Base-by-base conservation (phyloP, 2,329 filamentous ascomycete genomes). In the Alternaria brassicicola region DNA sequence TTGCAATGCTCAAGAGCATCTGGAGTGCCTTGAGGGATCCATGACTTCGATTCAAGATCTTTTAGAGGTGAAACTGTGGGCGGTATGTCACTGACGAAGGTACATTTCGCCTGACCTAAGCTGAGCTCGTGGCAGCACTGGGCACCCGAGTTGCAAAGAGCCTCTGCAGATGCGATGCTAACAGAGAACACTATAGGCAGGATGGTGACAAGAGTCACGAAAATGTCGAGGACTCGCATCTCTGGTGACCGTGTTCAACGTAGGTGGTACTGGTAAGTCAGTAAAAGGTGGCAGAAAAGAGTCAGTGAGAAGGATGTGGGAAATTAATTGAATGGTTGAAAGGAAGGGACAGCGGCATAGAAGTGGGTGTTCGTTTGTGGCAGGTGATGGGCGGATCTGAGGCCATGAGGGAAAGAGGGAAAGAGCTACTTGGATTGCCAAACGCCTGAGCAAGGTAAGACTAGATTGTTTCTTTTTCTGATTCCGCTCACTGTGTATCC, bases 181-280 rank as follows among this genome's bases (percentile, higher is more conserved):
- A 43, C 33, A 23, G 52, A 55, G n/a, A 61, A 36, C 1, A 48
- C 31, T 28, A 28, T 28, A n/a, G 52, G 31, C 12, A 59, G 25
- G 30, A 26, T 35, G 10, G 52, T 48, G 8, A 47, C n/a, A 2
- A 55, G 38, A 25, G 47, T 33, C 33, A 48, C 21, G 10, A 57
- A 4, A 30, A 55, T 28, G 7, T 57, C 49, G 25, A 56, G 25
- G 28, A 61, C 13, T 47, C 50, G 61, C 64, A 66, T 66, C 5
- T 12, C 50, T 35, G 23, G 31, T 38, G 23, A 28, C 17, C 15
- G 13, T 38, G 23, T 39, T 39, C 12, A 23, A 23, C 7, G 36
- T 33, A 23, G 13, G 13, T 13, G 13, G 43, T n/a, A 23, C 3
- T 25, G 30, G 15, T n/a, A 33, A 33, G 12, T 3, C 19, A 8